Evolutionary conservation across 202 grass and related monocot genomes (phyloP).

Genomic region (Digitaria exilis): DNA sequence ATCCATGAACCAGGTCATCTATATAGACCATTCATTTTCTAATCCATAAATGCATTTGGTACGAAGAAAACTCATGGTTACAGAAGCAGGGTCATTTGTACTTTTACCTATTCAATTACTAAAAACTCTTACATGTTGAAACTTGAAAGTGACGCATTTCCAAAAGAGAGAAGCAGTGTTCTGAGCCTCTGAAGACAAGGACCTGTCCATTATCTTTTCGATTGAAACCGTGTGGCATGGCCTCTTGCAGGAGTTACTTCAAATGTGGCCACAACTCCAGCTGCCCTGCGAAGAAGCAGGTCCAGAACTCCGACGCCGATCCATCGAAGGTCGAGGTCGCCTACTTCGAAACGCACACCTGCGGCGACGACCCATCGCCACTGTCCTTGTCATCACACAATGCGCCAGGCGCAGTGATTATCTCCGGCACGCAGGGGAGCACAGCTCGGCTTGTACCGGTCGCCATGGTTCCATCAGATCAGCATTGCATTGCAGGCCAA

Average conservation of each 20-base stretch:
- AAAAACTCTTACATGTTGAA: too few relatives aligned
- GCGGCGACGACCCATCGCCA: neutral
- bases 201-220: neutral
- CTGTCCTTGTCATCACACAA: neutral
- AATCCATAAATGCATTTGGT: neutral
- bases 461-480: neutral
- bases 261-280: neutral
- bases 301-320: slow-evolving; percentile 13
- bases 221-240: neutral
- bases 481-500: neutral
- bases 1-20: neutral
- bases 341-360: slow-evolving; percentile 10
- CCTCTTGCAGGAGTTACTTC: slow-evolving; percentile 23
- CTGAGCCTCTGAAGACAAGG: neutral
- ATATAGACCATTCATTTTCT: neutral
- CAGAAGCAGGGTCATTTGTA: too few relatives aligned
- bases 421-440: neutral
- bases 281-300: slow-evolving; percentile 3
- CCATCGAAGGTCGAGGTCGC: neutral
- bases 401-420: neutral
- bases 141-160: too few relatives aligned
- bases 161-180: too few relatives aligned
- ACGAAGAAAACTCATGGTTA: too few relatives aligned
- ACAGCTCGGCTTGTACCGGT: neutral
- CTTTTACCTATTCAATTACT: too few relatives aligned